A percentile compares a stretch with the other conserved stretches of the same genome.
Conservation (phyloP, 1,284 basidiomycete species). For the Vanrija sp. region DNA sequence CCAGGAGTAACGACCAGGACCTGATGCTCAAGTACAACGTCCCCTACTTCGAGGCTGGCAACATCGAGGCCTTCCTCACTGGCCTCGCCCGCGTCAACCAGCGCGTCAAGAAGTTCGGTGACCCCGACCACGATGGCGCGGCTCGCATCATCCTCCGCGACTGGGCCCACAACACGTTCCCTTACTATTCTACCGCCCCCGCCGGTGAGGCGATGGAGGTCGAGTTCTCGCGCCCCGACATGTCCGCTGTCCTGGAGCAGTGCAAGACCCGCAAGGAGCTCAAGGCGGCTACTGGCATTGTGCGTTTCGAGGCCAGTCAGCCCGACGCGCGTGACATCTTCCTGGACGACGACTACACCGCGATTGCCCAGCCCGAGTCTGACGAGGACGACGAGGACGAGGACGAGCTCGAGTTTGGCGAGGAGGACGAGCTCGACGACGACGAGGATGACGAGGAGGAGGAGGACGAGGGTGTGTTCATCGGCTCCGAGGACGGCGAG, state of each 20-base stretch:
- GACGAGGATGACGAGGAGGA: constrained; percentile 35
- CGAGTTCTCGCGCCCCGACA: constrained; percentile 38
- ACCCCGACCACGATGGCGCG: constrained; percentile 73
- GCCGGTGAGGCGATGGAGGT: constrained; percentile 20
- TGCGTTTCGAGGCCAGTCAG: constrained; percentile 56
- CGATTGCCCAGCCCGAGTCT: constrained; percentile 13
- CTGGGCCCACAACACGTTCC: constrained; percentile 78
- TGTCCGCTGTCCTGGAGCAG: constrained; percentile 52
- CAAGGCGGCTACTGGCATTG: constrained; percentile 53
- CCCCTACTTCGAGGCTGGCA: constrained; percentile 72
- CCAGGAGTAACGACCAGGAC: constrained; percentile 70
- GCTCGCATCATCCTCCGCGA: constrained; percentile 81
- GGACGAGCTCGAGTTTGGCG: constrained; percentile 33
- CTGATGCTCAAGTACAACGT: constrained; percentile 83
- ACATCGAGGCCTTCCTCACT: constrained; percentile 71
- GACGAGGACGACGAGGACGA: constrained; percentile 32
- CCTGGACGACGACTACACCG: constrained; percentile 58
- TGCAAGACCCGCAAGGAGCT: constrained; percentile 62
- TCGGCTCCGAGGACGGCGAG: constrained; percentile 40
- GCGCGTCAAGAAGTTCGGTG: constrained; percentile 74
- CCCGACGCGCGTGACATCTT: constrained; percentile 57
- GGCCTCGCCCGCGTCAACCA: constrained; percentile 74
- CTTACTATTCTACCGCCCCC: constrained; percentile 68
- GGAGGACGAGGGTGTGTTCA: constrained; percentile 28
- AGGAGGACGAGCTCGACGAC: constrained; percentile 46